Conservation (phyloP, 140 eudicot species). For the Senecio squalidus region DNA sequence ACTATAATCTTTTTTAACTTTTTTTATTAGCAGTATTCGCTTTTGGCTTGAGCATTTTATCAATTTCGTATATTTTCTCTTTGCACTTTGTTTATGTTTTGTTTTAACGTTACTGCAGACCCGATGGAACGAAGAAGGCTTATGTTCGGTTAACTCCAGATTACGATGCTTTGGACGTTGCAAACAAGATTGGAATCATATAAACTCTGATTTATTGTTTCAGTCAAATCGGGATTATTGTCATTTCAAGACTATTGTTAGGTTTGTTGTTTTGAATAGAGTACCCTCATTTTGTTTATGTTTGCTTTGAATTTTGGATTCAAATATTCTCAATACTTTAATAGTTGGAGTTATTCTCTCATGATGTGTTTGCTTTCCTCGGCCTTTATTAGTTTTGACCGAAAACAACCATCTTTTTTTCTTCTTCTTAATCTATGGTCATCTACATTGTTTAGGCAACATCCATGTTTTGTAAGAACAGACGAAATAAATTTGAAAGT, state of each 20-base stretch:
- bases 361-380: not conserved
- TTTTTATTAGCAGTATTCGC: too few species aligned
- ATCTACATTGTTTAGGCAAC: too few species aligned
- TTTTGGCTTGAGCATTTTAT: too few species aligned
- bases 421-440: not conserved
- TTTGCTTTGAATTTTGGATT: slow-evolving; percentile 19
- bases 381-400: not conserved
- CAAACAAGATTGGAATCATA: slow-evolving; percentile 85
- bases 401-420: too few species aligned
- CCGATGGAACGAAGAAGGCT: slow-evolving; percentile 89
- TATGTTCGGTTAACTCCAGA: slow-evolving; percentile 79
- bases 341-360: slow-evolving; percentile 6
- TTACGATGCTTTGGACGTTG: slow-evolving; percentile 78
- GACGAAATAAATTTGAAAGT: too few species aligned
- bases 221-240: not conserved
- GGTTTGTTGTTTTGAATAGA: slow-evolving; percentile 29
- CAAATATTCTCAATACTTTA: slow-evolving; percentile 8
- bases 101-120: slow-evolving; percentile 38
- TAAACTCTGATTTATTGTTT: slow-evolving; percentile 20
- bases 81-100: not conserved
- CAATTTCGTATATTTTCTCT: too few species aligned
- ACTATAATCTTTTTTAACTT: too few species aligned
- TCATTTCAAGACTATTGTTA: slow-evolving; percentile 11
- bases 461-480: too few species aligned
- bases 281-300: not conserved